Percentiles rank a stretch among this genome's conserved stretches.
phyloP scores from a whole-genome alignment of 805 yeast species.

The Clavispora fructus region DNA sequence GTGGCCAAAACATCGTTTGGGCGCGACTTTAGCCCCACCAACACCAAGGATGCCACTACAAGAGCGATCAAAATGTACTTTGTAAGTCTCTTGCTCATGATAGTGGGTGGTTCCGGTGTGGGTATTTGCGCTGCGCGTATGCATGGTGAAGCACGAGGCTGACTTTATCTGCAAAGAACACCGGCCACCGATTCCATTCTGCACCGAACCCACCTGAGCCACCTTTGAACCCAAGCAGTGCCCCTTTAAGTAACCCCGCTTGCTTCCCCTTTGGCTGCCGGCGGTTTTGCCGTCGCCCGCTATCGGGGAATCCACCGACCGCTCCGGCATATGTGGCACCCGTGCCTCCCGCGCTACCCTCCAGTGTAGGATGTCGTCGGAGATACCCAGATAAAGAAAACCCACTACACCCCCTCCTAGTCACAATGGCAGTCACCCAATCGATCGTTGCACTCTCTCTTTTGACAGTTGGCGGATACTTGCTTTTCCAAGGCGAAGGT shows the following conservation, averaged over 20 bases:
- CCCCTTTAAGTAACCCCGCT: no score
- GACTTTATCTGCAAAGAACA: background rate
- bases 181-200: no score
- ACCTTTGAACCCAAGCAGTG: no score
- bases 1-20: background rate
- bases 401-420: background rate
- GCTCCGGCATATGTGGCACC: conserved; percentile 3
- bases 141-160: background rate
- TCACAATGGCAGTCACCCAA: conserved; percentile 15
- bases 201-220: no score
- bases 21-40: background rate
- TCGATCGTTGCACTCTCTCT: conserved; percentile 28
- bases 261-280: no score
- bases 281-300: no score
- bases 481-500: conserved; percentile 88
- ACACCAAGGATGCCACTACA: background rate
- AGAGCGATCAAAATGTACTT: background rate
- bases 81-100: background rate
- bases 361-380: no score
- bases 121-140: background rate
- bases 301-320: no score
- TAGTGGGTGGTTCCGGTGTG: background rate
- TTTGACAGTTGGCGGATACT: conserved; percentile 44
- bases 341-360: conserved; percentile 11
- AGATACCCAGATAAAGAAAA: conserved; percentile 3